Base-by-base conservation (phyloP, 2,329 filamentous ascomycete genomes). In the Amesomyces nigricolor region DNA sequence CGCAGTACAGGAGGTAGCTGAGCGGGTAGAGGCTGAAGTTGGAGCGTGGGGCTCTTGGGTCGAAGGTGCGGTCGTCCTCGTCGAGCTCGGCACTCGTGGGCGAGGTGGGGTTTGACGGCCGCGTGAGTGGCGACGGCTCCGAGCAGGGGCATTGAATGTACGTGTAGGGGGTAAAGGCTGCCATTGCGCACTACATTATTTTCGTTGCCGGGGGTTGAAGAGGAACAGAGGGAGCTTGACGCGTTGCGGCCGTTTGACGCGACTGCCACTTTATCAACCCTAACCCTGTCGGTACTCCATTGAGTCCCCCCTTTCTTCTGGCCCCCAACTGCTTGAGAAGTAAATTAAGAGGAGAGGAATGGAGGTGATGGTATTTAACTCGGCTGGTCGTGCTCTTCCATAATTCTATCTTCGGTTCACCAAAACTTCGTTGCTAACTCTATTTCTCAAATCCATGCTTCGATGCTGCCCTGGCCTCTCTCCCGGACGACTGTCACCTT, bases 1-100 rank as follows among this genome's bases (percentile, higher is more conserved):
- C 92, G 75, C 94, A 99, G 75, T 95, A 99, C 40, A 97, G 80
- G 26, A 99, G 81, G 68, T 96, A 86, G 67, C 97, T 92, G 44
- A 96, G 84, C 0, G 94, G 92, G 67, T 92, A 96, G 32, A 99
- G 78, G 62, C 90, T 91, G 76, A 90, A 97, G 70, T 91, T 94
- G 56, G 94, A 88, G 38, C 91, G 86, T 14, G 88, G 82, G 58
- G 86, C 85, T 64, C 88, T 85, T 2, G 94, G 91, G 68, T 99
- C 88, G 70, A 99, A 96, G 4, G 89, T 87, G 59, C 80, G 78
- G 56, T 89, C 88, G 61, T 90, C 87, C 57, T 88, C 85, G 49
- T 89, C 85, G 29, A 80, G 74, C 3, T 67, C 71, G 40, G 58
- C 50, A n/a, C 47, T 47, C 9, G 57, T 54, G 16, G 56, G 61